Conservation (phyloP, 768 basidiomycete genomes). For the Ephemerocybe angulata region DNA sequence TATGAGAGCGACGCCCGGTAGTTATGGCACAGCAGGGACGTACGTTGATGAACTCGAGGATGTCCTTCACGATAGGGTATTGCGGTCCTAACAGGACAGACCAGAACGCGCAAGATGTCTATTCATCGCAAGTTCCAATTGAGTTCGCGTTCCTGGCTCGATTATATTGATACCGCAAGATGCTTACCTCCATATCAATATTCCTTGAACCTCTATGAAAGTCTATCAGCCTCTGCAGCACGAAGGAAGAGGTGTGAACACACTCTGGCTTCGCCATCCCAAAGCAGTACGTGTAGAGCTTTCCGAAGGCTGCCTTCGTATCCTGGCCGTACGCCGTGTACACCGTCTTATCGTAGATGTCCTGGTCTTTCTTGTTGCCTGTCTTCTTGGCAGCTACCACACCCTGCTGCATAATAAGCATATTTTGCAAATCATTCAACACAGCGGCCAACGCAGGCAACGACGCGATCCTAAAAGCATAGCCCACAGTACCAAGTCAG, state of each 20-base stretch:
- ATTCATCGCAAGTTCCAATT: neutral
- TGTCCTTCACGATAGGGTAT: conserved; percentile 61
- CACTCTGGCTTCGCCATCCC: conserved; percentile 67
- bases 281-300: conserved; percentile 73
- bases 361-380: conserved; percentile 36
- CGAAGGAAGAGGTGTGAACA: conserved; percentile 24
- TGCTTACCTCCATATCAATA: conserved; percentile 74
- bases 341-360: conserved; percentile 52
- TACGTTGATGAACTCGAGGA: conserved; percentile 66
- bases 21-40: conserved; percentile 13
- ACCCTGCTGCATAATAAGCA: conserved; percentile 54
- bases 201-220: conserved; percentile 59
- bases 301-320: conserved; percentile 50
- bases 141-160: neutral
- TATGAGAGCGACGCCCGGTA: neutral
- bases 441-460: conserved; percentile 45
- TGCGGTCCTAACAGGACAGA: conserved; percentile 66
- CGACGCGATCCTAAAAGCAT: conserved; percentile 36
- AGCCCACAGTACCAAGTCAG: neutral
- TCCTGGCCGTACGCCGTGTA: conserved; percentile 51
- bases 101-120: conserved; percentile 76
- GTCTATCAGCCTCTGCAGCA: neutral
- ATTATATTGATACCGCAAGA: neutral
- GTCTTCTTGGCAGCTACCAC: conserved; percentile 35
- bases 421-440: conserved; percentile 57